Conservation (phyloP, 2,329 filamentous ascomycete species). For the Aureobasidium leucospermi region DNA sequence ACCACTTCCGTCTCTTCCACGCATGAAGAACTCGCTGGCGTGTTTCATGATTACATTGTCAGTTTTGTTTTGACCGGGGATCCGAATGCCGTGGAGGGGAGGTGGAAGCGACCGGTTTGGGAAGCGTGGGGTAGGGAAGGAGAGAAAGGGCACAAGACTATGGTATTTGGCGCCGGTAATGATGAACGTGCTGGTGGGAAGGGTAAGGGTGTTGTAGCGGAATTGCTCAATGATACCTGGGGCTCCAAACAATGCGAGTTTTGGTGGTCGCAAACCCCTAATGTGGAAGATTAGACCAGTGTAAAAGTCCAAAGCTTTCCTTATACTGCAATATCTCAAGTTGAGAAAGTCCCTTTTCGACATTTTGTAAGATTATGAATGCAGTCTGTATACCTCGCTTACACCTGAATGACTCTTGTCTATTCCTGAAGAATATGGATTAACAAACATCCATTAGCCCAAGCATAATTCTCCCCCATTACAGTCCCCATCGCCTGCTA, state of each 20-base stretch:
- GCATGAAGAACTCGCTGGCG: constrained; percentile 25
- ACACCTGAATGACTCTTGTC: too few species aligned
- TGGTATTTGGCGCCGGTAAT: constrained; percentile 56
- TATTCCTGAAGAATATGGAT: too few species aligned
- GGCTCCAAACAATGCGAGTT: constrained; percentile 48
- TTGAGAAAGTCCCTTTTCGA: too few species aligned
- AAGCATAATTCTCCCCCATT: too few species aligned
- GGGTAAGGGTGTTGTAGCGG: constrained; percentile 37
- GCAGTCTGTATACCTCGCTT: too few species aligned
- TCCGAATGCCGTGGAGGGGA: constrained; percentile 24
- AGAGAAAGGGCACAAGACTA: constrained; percentile 16
- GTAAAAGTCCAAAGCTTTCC: too few species aligned
- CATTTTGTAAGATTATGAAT: too few species aligned
- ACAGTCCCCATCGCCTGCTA: too few species aligned
- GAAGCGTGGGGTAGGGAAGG: constrained; percentile 17
- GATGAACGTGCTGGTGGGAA: constrained; percentile 41
- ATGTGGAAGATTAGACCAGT: constrained; percentile 2
- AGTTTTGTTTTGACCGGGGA: constrained; percentile 28
- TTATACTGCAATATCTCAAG: too few species aligned
- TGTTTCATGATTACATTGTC: constrained; percentile 26
- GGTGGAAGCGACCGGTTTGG: constrained; percentile 22
- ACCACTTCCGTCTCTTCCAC: constrained; percentile 22
- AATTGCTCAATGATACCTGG: constrained; percentile 36
- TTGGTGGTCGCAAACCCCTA: constrained; percentile 45
- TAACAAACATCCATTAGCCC: too few species aligned